A percentile compares a stretch with the other conserved stretches of the same genome.
These are phyloP conservation scores for Wickerhamiella parazyma DNA, from an alignment of 805 yeast species.

Conservation along the genomic window DNA sequence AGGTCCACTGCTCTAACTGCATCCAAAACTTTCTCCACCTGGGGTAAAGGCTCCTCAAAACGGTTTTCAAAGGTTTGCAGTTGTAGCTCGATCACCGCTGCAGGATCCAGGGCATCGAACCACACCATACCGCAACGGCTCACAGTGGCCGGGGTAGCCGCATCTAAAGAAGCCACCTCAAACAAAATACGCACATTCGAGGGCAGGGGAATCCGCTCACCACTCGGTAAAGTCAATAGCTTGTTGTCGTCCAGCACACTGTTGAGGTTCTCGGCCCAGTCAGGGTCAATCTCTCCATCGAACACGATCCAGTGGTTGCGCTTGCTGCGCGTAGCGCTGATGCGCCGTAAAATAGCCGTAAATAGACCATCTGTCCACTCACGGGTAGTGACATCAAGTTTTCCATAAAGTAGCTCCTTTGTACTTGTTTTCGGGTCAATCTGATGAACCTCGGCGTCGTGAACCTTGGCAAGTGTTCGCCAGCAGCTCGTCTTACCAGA, in stretches of 20 bases:
- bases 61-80: constrained; percentile 9
- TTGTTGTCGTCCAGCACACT: constrained; percentile 85
- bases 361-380: constrained; percentile 90
- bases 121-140: constrained; percentile 86
- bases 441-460: constrained; percentile 30
- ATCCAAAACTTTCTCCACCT: neutral
- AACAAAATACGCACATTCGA: constrained; percentile 51
- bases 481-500: constrained; percentile 56
- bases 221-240: constrained; percentile 70
- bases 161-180: constrained; percentile 53
- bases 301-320: constrained; percentile 77
- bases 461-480: constrained; percentile 31
- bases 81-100: constrained; percentile 21
- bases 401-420: constrained; percentile 57
- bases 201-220: constrained; percentile 67
- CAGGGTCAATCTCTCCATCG: constrained; percentile 90
- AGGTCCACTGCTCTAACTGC: neutral
- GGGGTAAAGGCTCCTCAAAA: neutral
- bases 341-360: constrained; percentile 49
- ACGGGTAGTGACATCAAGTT: constrained; percentile 57
- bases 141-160: constrained; percentile 82
- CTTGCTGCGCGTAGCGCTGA: constrained; percentile 32
- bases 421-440: constrained; percentile 67
- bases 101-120: constrained; percentile 29
- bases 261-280: constrained; percentile 83